Conservation (phyloP, 495 filamentous ascomycete species). For the Penicillium turbatum region DNA sequence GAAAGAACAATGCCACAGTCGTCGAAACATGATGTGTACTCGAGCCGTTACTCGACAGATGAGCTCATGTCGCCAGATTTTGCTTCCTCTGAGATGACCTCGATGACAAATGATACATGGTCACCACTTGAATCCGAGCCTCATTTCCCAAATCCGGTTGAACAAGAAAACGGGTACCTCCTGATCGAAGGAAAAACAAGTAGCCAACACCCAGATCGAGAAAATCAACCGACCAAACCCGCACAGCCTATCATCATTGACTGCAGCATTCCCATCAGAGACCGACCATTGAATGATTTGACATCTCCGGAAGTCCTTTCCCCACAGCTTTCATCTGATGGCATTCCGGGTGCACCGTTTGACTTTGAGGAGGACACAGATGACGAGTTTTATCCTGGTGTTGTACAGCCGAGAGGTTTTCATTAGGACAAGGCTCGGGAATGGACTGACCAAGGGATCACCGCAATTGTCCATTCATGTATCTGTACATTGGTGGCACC, state of each 20-base stretch:
- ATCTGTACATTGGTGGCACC: neutral
- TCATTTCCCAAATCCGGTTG: constrained; percentile 12
- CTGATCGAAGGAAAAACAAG: constrained; percentile 31
- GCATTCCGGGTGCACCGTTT: neutral
- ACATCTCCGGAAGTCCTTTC: neutral
- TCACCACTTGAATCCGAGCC: constrained; percentile 27
- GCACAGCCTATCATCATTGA: neutral
- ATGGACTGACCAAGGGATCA: neutral
- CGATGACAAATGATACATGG: constrained; percentile 18
- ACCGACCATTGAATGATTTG: neutral
- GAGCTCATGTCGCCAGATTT: constrained; percentile 8
- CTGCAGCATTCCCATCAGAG: neutral
- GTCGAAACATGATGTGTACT: neutral
- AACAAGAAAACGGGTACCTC: constrained; percentile 30
- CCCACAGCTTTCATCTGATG: neutral
- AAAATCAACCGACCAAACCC: constrained; percentile 24
- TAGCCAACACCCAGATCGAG: constrained; percentile 24
- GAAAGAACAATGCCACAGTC: neutral
- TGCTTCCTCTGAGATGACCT: constrained; percentile 15
- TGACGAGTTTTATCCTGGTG: constrained; percentile 5
- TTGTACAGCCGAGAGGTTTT: neutral
- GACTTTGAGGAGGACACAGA: constrained; percentile 2
- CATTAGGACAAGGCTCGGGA: neutral
- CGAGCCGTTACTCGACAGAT: neutral
- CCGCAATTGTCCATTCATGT: neutral